phyloP scores from a whole-genome alignment of 805 yeast genomes.

The Brettanomyces anomalus region DNA sequence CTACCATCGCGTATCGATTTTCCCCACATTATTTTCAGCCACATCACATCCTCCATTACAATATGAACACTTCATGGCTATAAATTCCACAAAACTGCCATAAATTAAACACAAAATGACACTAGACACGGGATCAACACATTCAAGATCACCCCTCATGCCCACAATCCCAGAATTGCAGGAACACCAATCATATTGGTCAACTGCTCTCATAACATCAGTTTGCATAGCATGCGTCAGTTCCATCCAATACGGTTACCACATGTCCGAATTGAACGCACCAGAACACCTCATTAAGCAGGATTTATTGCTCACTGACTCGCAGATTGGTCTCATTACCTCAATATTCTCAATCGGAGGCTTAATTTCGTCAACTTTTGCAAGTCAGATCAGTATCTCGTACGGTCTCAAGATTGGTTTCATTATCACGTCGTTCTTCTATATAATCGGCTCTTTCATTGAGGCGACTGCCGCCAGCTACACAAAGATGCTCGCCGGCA shows the following conservation, averaged over 20 bases:
- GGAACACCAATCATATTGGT: conserved; percentile 8
- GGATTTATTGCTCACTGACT: conserved; percentile 21
- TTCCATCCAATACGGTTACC: conserved; percentile 87
- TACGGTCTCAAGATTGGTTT: conserved; percentile 55
- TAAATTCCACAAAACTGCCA: too few relatives aligned
- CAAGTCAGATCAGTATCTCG: conserved; percentile 56
- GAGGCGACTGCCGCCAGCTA: conserved; percentile 43
- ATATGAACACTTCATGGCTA: too few relatives aligned
- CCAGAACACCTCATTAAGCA: conserved; percentile 54
- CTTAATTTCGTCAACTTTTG: conserved; percentile 58
- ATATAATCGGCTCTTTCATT: conserved; percentile 52
- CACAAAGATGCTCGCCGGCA: conserved; percentile 44
- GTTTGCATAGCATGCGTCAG: conserved; percentile 62
- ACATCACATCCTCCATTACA: too few relatives aligned
- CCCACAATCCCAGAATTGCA: neutral
- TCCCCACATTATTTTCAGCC: too few relatives aligned
- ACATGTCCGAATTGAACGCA: conserved; percentile 90
- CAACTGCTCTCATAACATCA: conserved; percentile 31
- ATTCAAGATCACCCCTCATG: neutral
- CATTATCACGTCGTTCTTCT: conserved; percentile 41
- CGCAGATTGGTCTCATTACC: conserved; percentile 63
- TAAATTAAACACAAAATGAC: too few relatives aligned
- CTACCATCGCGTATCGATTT: too few relatives aligned
- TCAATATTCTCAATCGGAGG: conserved; percentile 84
- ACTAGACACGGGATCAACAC: too few relatives aligned